phyloP scores from a whole-genome alignment of 1,284 basidiomycete genomes.

The Cryptococcus wingfieldii region DNA sequence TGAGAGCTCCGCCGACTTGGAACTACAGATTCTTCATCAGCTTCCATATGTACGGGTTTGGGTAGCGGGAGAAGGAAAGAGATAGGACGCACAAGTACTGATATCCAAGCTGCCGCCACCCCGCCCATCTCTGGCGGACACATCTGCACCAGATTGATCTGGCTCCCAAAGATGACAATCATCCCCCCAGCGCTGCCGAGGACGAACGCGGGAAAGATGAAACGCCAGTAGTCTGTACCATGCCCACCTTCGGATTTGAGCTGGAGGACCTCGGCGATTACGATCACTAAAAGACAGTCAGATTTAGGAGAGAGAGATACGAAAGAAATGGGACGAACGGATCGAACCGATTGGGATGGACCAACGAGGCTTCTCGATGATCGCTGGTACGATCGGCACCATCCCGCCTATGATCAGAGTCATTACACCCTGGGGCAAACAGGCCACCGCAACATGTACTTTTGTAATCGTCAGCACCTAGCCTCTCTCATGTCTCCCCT shows the following conservation, averaged over 20 bases:
- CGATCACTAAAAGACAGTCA: slow-evolving; percentile 18
- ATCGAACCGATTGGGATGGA: slow-evolving; percentile 20
- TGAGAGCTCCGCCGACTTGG: slow-evolving; percentile 33
- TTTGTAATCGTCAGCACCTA: background rate
- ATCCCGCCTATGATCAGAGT: slow-evolving; percentile 23
- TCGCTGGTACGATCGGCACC: slow-evolving; percentile 16
- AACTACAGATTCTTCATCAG: slow-evolving; percentile 1
- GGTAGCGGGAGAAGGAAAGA: background rate
- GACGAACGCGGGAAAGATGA: slow-evolving; percentile 32
- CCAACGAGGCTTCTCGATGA: slow-evolving; percentile 23
- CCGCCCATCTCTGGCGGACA: slow-evolving; percentile 35
- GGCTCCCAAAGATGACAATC: background rate
- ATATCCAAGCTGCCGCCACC: slow-evolving; percentile 33
- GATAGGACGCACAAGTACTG: slow-evolving; percentile 19
- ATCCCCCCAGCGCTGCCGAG: slow-evolving; percentile 16
- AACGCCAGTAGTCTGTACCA: slow-evolving; percentile 40
- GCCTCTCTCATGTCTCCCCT: background rate
- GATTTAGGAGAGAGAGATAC: background rate
- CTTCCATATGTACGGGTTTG: background rate
- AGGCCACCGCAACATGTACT: slow-evolving; percentile 28
- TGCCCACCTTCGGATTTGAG: slow-evolving; percentile 28
- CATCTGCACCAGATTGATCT: slow-evolving; percentile 26
- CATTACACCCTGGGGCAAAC: slow-evolving; percentile 34
- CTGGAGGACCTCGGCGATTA: slow-evolving; percentile 24
- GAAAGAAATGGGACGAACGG: slow-evolving; percentile 5